Evolutionary conservation across 108 stramenopile genomes (phyloP), one percentile per base, ranked within the genome.

Genomic region (Cyclostephanos invisitatus): DNA sequence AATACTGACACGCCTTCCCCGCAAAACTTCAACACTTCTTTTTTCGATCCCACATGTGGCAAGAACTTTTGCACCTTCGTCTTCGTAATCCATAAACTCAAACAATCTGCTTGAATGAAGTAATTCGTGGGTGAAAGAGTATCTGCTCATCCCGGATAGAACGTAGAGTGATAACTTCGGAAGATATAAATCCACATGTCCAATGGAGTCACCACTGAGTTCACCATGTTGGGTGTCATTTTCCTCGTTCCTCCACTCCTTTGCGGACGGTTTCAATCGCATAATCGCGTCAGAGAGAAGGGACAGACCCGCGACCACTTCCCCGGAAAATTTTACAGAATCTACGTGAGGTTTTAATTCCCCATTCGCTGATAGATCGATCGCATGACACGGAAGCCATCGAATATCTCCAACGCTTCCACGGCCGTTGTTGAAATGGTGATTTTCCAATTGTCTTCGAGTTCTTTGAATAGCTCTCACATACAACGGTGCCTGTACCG

Each of bases 311-410:
- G 96, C 92, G 8, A 97, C 94, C 14, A 94, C 53, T 37, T 84
- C 78, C 32, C 96, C 96, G 36, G 91, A 93, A 61, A 95, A 97
- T 64, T 91, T 89, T 37, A 95, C 81, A 27, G 91, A 92, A 68
- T 97, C 96, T 3, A 97, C 93, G 75, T 97, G 96, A 37, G 93
- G 82, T 25, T 81, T 83, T 18, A 97, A 73, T 56, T 85, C 74
- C 28, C 96, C 96, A 50, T 92, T 83, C 8, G 64, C 72, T 1
- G 78, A 75, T 42, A 93, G 78, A 70, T 97, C 91, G 64, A 97
- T 97, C 10, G 81, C 86, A 81, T 97, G 96, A 64, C 91, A 91
- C 15, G 90, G 89, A 11, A 94, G 85, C 89, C 89, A 94, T 57
- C 21, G 37, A 4, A 85, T 40, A 18, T 17, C 24, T n/a, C 5